phyloP scores from a whole-genome alignment of 139 green algal species.

The Chlorella sp. region DNA sequence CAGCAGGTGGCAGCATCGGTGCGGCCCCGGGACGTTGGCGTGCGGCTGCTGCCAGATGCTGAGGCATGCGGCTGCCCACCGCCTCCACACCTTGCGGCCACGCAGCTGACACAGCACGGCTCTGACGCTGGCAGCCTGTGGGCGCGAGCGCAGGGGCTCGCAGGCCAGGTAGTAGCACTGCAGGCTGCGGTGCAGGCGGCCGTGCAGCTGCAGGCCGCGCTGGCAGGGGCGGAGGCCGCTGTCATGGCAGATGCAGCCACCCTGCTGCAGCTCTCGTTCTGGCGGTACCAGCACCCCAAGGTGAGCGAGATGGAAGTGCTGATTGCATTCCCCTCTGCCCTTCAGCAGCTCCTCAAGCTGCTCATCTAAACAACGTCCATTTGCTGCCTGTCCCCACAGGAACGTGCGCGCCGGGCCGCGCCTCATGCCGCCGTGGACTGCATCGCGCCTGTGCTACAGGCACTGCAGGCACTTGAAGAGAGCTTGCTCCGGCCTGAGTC shows the following conservation, averaged over 20 bases:
- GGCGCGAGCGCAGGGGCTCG: not conserved
- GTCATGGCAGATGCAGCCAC: conserved; percentile 22
- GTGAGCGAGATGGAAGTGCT: not conserved
- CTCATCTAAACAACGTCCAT: not conserved
- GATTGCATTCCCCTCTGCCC: not conserved
- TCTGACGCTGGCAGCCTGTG: conserved; percentile 4
- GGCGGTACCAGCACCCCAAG: conserved; percentile 52
- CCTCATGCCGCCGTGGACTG: conserved; percentile 61
- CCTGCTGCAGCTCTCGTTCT: conserved; percentile 60
- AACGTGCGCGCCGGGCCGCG: conserved; percentile 47
- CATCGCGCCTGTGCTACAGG: conserved; percentile 46
- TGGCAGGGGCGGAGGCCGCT: conserved; percentile 21
- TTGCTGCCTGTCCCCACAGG: conserved; percentile 3
- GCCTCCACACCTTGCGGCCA: not conserved
- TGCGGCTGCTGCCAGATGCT: not conserved
- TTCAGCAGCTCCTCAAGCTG: too few species aligned
- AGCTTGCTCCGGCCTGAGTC: conserved; percentile 21
- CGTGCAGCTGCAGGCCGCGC: conserved; percentile 23
- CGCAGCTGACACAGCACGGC: not conserved
- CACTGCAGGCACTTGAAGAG: conserved; percentile 47
- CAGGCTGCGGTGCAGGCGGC: conserved; percentile 20
- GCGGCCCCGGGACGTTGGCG: not conserved
- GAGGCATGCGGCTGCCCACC: not conserved
- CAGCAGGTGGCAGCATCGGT: conserved; percentile 20
- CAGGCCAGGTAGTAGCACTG: conserved; percentile 4